phyloP scores from a whole-genome alignment of 177 flowering plant species.

The Tripterygium wilfordii region DNA sequence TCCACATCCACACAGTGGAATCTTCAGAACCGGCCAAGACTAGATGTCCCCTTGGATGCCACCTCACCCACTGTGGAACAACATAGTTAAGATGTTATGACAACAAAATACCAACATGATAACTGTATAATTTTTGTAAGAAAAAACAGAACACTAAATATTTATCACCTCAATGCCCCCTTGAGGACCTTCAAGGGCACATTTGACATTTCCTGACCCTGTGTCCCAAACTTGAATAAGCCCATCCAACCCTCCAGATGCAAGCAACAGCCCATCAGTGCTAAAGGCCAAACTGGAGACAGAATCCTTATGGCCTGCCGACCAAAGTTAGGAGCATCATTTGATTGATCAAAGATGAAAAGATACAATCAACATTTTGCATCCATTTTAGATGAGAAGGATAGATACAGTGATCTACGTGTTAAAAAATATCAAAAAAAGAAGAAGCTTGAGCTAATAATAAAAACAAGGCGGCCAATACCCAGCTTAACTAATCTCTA shows the following conservation, averaged over 20 bases:
- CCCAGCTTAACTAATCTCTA: neutral
- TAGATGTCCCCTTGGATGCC: conserved; percentile 93
- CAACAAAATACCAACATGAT: no score
- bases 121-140: neutral
- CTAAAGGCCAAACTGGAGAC: conserved; percentile 72
- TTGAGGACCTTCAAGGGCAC: conserved; percentile 75
- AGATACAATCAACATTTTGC: no score
- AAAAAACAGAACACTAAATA: neutral
- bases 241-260: conserved; percentile 88
- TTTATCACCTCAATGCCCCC: conserved; percentile 81
- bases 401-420: no score
- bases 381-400: no score
- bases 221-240: conserved; percentile 68
- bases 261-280: conserved; percentile 80
- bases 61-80: conserved; percentile 75
- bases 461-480: neutral
- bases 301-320: conserved; percentile 73
- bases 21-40: conserved; percentile 92
- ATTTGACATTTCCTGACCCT: conserved; percentile 46
- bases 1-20: conserved; percentile 86
- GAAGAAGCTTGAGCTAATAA: no score
- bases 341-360: no score
- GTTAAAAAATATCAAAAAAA: no score
- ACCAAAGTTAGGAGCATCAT: conserved; percentile 2
- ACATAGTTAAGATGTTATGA: neutral